These are phyloP conservation scores for Cystobasidium slooffiae DNA, from an alignment of 1,284 basidiomycete species.

Conservation along the genomic window DNA sequence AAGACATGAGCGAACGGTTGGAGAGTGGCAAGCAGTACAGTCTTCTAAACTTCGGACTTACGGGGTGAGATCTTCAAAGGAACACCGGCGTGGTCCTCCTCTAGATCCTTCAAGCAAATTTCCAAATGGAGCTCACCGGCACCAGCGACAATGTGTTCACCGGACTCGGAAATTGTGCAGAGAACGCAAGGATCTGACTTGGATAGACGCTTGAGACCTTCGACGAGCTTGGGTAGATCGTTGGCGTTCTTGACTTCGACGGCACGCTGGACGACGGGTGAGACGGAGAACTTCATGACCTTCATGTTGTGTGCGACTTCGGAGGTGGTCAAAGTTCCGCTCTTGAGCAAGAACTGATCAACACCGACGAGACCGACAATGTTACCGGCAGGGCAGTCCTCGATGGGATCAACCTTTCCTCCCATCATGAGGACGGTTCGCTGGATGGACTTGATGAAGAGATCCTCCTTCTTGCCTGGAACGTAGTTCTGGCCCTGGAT, in stretches of 20 bases:
- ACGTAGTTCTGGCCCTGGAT: slow-evolving; percentile 99
- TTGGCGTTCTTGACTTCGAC: slow-evolving; percentile 99
- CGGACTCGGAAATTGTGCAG: slow-evolving; percentile 87
- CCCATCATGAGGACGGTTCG: slow-evolving; percentile 99
- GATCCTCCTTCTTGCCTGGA: slow-evolving; percentile 98
- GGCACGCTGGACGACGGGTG: slow-evolving; percentile 98
- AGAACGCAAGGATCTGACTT: slow-evolving; percentile 99
- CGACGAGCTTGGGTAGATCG: slow-evolving; percentile 98
- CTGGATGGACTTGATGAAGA: slow-evolving; percentile 98
- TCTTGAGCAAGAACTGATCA: slow-evolving; percentile 99
- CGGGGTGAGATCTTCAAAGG: slow-evolving; percentile 95
- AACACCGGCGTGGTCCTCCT: slow-evolving; percentile 99
- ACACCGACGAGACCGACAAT: slow-evolving; percentile 99
- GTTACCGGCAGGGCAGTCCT: slow-evolving; percentile 99
- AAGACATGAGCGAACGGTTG: not conserved
- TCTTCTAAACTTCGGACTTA: not conserved
- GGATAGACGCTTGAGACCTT: slow-evolving; percentile 99
- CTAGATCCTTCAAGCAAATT: slow-evolving; percentile 99
- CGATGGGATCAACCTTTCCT: slow-evolving; percentile 96
- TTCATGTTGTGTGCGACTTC: slow-evolving; percentile 99
- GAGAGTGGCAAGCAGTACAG: not conserved
- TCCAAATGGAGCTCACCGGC: slow-evolving; percentile 99
- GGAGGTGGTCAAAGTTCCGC: slow-evolving; percentile 93
- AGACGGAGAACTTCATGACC: slow-evolving; percentile 99
- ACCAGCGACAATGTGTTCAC: slow-evolving; percentile 99